A percentile compares a stretch with the other conserved stretches of the same genome.
These are phyloP conservation scores for Xylariales sp. DNA, from an alignment of 2,329 filamentous ascomycete species.

Conservation along the genomic window DNA sequence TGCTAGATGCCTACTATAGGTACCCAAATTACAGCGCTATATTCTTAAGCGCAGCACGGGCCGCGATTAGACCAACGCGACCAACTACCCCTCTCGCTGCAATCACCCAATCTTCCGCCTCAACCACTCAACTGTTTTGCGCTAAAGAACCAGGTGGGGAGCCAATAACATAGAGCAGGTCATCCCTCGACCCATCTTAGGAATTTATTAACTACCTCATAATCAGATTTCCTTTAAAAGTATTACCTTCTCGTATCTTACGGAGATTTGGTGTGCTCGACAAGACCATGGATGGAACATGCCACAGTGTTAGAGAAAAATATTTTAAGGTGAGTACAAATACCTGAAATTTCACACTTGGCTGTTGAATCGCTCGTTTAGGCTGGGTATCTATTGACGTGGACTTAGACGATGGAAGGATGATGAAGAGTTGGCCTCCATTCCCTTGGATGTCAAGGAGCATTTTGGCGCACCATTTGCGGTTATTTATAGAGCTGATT, in stretches of 20 bases:
- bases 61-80: too few relatives aligned
- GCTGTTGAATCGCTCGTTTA: not conserved
- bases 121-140: too few relatives aligned
- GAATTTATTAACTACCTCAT: too few relatives aligned
- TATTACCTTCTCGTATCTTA: slow-evolving; percentile 41
- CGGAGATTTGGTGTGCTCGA: slow-evolving; percentile 48
- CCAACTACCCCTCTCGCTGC: too few relatives aligned
- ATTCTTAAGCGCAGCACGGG: too few relatives aligned
- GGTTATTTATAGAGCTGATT: slow-evolving; percentile 46
- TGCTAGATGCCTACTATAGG: too few relatives aligned
- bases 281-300: slow-evolving; percentile 36
- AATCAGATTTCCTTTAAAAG: too few relatives aligned
- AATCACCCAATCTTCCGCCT: too few relatives aligned
- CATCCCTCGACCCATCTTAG: too few relatives aligned
- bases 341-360: not conserved
- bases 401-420: slow-evolving; percentile 41
- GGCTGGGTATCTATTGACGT: slow-evolving; percentile 7
- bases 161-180: too few relatives aligned
- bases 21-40: too few relatives aligned
- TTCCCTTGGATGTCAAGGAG: slow-evolving; percentile 35
- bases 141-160: too few relatives aligned
- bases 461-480: slow-evolving; percentile 43
- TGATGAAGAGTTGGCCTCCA: slow-evolving; percentile 43
- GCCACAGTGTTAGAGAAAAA: slow-evolving; percentile 44
- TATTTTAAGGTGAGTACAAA: slow-evolving; percentile 47